Percentiles rank a stretch among this genome's conserved stretches.
Evolutionary conservation across 352 stramenopile genomes (phyloP).

Genomic region (Discostella stelligera): DNA sequence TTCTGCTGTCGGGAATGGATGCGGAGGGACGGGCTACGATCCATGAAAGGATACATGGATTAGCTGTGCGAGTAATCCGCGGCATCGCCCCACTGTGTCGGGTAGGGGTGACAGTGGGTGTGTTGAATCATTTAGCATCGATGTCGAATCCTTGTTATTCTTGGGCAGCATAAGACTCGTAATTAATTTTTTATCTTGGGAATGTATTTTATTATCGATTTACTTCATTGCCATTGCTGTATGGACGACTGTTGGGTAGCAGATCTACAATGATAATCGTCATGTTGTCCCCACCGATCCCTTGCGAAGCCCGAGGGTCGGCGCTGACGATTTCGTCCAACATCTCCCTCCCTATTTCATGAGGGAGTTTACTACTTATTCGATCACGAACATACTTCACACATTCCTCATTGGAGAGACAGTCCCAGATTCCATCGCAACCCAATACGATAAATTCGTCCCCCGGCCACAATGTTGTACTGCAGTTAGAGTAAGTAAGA

Average conservation of each 20-base stretch:
- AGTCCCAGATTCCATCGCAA: conserved; percentile 90
- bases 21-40: conserved; percentile 39
- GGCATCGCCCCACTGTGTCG: conserved; percentile 26
- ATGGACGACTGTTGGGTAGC: conserved; percentile 46
- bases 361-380: conserved; percentile 70
- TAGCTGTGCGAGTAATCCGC: conserved; percentile 6
- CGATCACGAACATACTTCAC: conserved; percentile 82
- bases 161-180: conserved; percentile 14
- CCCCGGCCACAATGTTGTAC: conserved; percentile 52
- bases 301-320: conserved; percentile 82
- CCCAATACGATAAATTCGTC: conserved; percentile 87
- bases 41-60: conserved; percentile 6
- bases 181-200: background rate
- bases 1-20: conserved; percentile 44
- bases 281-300: conserved; percentile 90
- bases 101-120: conserved; percentile 33
- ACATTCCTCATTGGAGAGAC: conserved; percentile 86
- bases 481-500: background rate
- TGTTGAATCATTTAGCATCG: conserved; percentile 42
- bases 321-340: conserved; percentile 85
- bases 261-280: conserved; percentile 87
- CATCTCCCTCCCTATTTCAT: conserved; percentile 82
- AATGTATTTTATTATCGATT: background rate
- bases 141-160: conserved; percentile 8
- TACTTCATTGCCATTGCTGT: conserved; percentile 22